Base-by-base conservation (phyloP, 805 yeast genomes). In the Candida maris region DNA sequence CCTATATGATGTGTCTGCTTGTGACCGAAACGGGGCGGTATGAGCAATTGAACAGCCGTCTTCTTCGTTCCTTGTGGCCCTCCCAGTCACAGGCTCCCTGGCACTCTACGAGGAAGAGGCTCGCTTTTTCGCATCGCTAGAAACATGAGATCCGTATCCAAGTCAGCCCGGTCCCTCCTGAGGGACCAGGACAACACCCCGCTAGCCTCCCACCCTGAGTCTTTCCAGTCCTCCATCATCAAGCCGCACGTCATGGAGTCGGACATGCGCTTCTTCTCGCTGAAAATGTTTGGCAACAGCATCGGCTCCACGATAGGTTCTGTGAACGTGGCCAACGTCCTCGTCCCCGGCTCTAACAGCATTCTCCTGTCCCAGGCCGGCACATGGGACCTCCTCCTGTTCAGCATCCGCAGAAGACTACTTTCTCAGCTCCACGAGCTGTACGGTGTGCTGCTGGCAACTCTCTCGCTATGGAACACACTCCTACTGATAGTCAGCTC, bases 201-300 rank as follows among this genome's bases (percentile, higher is more conserved):
- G 14, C 30, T 27, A 18, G 30, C 39, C 34, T 3, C 38, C 33
- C 21, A 22, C 5, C 35, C 44, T 2, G 30, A 30, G 5, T 50
- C 60, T 1, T 23, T 41, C 8, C 53, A 50, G n/a, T 53, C 61
- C 0, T 56, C 61, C 8, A 54, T 57, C 18, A 41, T 57, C 5
- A 46, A 52, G 33, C 62, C 62, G 13, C 25, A 41, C n/a, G 42
- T 49, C 20, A 35, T 34, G n/a, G 43, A 40, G 16, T 39, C 48
- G 3, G 62, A 57, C 31, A 6, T 45, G 3, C 29, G 34, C 13
- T 57, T 46, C 37, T 41, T 53, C 14, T 39, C 58, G 2, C 12
- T 42, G 9, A 41, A 35, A 13, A 46, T 57, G 40, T 51, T 49
- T 39, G 53, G 56, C 1, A 42, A 13, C 20, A 19, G 39, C 21